phyloP scores from a whole-genome alignment of 331 rosid genomes.

The Prunus yedoensis region DNA sequence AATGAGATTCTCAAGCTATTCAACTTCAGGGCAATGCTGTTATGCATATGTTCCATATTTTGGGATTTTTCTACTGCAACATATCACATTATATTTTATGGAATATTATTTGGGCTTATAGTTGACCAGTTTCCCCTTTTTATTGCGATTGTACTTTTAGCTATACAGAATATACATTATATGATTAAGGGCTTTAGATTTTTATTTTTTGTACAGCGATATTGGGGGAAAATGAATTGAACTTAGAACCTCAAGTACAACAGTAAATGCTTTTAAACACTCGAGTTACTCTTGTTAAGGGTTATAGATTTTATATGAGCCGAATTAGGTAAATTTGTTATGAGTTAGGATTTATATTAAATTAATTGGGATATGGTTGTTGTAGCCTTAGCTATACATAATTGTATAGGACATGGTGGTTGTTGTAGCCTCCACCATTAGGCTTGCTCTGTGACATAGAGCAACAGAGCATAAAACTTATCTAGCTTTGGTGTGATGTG shows the following conservation, averaged over 20 bases:
- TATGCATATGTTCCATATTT: not conserved
- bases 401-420: not conserved
- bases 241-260: too few relatives aligned
- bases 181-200: too few relatives aligned
- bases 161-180: too few relatives aligned
- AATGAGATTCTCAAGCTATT: not conserved
- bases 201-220: too few relatives aligned
- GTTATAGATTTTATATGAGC: not conserved
- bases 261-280: too few relatives aligned
- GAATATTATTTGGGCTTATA: not conserved
- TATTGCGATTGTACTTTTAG: too few relatives aligned
- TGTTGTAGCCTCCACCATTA: not conserved
- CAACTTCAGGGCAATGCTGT: slow-evolving; percentile 7
- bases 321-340: not conserved
- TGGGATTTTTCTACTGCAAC: not conserved
- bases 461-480: not conserved
- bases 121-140: not conserved
- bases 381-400: not conserved
- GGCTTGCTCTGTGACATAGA: not conserved
- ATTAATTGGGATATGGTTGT: not conserved
- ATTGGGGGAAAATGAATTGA: too few relatives aligned
- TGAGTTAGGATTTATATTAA: not conserved
- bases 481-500: not conserved
- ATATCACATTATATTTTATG: not conserved
- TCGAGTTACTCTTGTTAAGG: too few relatives aligned